Conservation (phyloP, 2,329 filamentous ascomycete genomes). For the Thielaviopsis punctulata region DNA sequence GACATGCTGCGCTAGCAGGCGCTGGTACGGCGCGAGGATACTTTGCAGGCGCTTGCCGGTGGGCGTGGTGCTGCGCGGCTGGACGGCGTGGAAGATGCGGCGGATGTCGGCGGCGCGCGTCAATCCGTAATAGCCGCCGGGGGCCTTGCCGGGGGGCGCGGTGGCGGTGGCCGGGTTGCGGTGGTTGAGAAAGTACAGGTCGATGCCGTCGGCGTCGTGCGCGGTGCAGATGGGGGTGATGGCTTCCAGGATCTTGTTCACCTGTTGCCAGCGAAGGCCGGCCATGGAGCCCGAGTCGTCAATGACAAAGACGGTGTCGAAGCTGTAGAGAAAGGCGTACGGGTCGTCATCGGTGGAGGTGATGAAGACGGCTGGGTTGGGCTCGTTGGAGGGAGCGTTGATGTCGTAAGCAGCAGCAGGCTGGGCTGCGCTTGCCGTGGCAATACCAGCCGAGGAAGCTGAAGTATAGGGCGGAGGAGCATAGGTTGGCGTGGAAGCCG, state of each 20-base stretch:
- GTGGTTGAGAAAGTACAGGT: slow-evolving; percentile 82
- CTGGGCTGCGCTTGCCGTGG: neutral
- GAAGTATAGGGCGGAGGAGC: too few relatives aligned
- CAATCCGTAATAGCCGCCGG: slow-evolving; percentile 48
- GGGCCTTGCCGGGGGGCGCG: slow-evolving; percentile 19
- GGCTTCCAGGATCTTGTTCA: slow-evolving; percentile 46
- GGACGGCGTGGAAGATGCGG: slow-evolving; percentile 51
- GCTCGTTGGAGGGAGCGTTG: neutral
- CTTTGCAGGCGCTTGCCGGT: slow-evolving; percentile 54
- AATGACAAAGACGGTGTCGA: slow-evolving; percentile 81
- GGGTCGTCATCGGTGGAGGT: slow-evolving; percentile 39
- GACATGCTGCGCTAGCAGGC: slow-evolving; percentile 21
- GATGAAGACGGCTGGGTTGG: slow-evolving; percentile 11
- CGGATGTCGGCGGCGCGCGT: slow-evolving; percentile 38
- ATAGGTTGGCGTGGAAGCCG: too few relatives aligned
- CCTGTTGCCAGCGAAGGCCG: slow-evolving; percentile 60
- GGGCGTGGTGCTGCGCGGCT: slow-evolving; percentile 50
- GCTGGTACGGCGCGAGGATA: slow-evolving; percentile 60
- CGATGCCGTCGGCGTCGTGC: slow-evolving; percentile 70
- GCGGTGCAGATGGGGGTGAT: slow-evolving; percentile 70
- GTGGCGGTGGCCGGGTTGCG: slow-evolving; percentile 23
- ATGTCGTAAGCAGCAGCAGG: neutral
- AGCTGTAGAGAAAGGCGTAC: slow-evolving; percentile 58
- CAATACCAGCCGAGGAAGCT: too few relatives aligned
- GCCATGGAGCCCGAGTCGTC: slow-evolving; percentile 86